These are phyloP conservation scores for Monosporascus sp. DNA, from an alignment of 2,329 filamentous ascomycete species.

Conservation along the genomic window DNA sequence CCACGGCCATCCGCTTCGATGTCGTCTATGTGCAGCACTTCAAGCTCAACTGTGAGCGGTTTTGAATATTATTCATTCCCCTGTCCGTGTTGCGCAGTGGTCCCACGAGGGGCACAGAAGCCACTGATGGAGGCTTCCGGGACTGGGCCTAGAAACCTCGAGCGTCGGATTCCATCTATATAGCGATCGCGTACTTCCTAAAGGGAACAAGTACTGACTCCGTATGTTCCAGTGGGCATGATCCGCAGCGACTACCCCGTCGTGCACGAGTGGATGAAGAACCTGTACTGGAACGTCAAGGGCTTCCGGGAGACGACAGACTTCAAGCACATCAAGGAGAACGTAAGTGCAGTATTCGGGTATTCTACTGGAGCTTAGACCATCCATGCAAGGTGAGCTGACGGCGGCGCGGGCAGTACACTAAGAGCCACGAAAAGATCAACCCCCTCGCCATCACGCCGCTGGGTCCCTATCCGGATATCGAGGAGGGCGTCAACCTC, in stretches of 20 bases:
- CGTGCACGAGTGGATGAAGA: conserved; percentile 55
- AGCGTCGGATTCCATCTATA: no score
- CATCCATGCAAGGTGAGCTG: neutral
- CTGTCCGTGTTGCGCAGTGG: no score
- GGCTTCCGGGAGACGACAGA: conserved; percentile 56
- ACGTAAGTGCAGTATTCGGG: conserved; percentile 22
- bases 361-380: neutral
- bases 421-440: conserved; percentile 54
- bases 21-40: conserved; percentile 61
- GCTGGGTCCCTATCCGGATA: conserved; percentile 53
- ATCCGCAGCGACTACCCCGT: conserved; percentile 56
- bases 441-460: conserved; percentile 60
- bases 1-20: conserved; percentile 56
- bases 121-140: no score
- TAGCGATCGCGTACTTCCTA: no score
- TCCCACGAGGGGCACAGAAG: no score
- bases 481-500: conserved; percentile 46
- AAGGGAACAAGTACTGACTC: no score
- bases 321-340: conserved; percentile 65
- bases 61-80: no score
- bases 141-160: no score
- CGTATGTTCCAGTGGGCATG: conserved; percentile 36
- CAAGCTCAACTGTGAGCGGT: conserved; percentile 47
- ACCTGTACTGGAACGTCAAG: conserved; percentile 50
- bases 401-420: conserved; percentile 19